These are phyloP conservation scores for Lanmaoa rubissima DNA, from an alignment of 768 basidiomycete species.

Conservation along the genomic window DNA sequence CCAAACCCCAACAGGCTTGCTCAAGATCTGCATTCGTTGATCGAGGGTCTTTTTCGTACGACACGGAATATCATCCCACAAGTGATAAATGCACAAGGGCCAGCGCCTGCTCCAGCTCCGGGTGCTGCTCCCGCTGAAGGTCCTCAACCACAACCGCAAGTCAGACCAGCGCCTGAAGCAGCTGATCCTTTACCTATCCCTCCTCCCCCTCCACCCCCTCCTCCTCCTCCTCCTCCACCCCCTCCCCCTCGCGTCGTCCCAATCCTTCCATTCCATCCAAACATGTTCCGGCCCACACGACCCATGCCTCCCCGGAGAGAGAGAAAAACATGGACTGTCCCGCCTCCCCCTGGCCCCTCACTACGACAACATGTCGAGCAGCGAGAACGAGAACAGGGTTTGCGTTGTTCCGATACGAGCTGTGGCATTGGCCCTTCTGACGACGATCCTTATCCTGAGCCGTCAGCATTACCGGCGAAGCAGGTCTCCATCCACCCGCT, in stretches of 20 bases:
- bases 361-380: conserved; percentile 72
- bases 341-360: conserved; percentile 64
- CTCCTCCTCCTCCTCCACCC: conserved; percentile 3
- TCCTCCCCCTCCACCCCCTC: neutral
- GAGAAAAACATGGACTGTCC: conserved; percentile 53
- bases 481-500: conserved; percentile 26
- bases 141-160: conserved; percentile 11
- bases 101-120: neutral
- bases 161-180: conserved; percentile 1
- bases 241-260: conserved; percentile 12
- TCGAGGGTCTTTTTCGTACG: conserved; percentile 28
- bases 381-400: conserved; percentile 66
- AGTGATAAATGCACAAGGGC: conserved; percentile 16
- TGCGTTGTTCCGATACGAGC: conserved; percentile 69
- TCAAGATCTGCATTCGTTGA: conserved; percentile 25
- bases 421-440: conserved; percentile 77
- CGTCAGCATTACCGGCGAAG: conserved; percentile 20
- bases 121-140: neutral
- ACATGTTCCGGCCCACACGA: conserved; percentile 23
- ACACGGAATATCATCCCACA: conserved; percentile 27
- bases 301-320: conserved; percentile 34
- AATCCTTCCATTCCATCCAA: conserved; percentile 13
- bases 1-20: conserved; percentile 18
- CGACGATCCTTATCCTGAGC: conserved; percentile 54
- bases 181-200: conserved; percentile 1